These are phyloP conservation scores for Phytophthora meadii DNA, from an alignment of 352 stramenopile species.

Conservation along the genomic window DNA sequence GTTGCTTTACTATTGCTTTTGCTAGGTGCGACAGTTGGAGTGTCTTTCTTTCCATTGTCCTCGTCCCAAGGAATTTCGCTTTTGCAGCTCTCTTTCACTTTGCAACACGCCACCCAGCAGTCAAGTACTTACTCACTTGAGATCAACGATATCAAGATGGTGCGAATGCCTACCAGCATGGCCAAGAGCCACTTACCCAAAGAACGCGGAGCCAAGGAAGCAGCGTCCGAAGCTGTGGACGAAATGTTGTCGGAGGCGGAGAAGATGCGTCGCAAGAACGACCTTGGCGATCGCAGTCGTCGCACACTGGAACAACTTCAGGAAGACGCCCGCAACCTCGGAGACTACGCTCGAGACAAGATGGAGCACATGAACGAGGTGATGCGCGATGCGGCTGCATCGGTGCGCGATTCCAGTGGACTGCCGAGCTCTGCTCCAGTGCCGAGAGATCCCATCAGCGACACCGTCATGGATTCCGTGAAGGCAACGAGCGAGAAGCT, in stretches of 20 bases:
- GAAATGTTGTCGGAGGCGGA: conserved; percentile 39
- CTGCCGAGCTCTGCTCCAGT: conserved; percentile 22
- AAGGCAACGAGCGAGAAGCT: conserved; percentile 48
- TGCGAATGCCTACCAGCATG: conserved; percentile 38
- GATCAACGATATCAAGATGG: conserved; percentile 2
- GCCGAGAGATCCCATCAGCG: conserved; percentile 30
- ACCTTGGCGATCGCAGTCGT: conserved; percentile 29
- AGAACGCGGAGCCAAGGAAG: conserved; percentile 26
- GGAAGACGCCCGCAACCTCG: conserved; percentile 49
- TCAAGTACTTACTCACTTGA: conserved; percentile 3
- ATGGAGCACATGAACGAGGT: conserved; percentile 54
- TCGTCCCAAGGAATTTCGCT: conserved; percentile 13
- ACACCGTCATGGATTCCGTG: conserved; percentile 40
- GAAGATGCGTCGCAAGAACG: conserved; percentile 22
- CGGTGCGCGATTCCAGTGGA: conserved; percentile 23
- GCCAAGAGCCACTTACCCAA: conserved; percentile 27
- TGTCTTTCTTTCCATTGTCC: not conserved
- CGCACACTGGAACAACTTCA: conserved; percentile 49
- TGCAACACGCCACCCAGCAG: conserved; percentile 13
- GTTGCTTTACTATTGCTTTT: not conserved
- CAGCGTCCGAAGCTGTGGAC: conserved; percentile 20
- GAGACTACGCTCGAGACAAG: conserved; percentile 55
- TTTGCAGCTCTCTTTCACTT: conserved; percentile 12
- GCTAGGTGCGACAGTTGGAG: conserved; percentile 13
- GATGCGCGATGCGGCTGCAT: conserved; percentile 41